phyloP scores from a whole-genome alignment of 495 filamentous ascomycete species.

The Aspergillus sclerotioniger region DNA sequence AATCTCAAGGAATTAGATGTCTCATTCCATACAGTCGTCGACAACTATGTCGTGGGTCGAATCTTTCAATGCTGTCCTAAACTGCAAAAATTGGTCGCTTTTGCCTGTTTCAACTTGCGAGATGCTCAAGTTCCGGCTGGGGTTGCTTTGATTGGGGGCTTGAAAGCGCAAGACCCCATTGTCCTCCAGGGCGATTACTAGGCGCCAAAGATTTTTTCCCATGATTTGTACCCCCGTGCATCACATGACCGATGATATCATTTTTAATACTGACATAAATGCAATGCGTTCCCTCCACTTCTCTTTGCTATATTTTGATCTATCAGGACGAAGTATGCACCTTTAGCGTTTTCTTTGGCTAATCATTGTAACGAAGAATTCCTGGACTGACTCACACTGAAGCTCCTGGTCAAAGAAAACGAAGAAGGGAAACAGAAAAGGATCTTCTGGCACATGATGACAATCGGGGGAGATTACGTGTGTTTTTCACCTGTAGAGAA shows the following conservation, averaged over 20 bases:
- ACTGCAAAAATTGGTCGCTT: conserved; percentile 71
- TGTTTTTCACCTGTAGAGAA: too few species aligned
- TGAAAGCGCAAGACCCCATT: conserved; percentile 61
- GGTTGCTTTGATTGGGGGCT: conserved; percentile 74
- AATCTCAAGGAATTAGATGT: conserved; percentile 69
- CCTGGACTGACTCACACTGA: too few species aligned
- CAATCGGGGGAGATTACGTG: too few species aligned
- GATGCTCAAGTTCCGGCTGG: conserved; percentile 69
- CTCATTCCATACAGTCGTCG: conserved; percentile 70
- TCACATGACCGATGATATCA: not conserved
- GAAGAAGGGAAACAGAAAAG: too few species aligned
- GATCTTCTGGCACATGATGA: too few species aligned
- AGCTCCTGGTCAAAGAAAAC: too few species aligned
- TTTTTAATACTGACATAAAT: not conserved
- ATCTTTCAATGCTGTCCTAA: conserved; percentile 75
- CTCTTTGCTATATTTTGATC: not conserved
- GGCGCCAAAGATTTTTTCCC: not conserved
- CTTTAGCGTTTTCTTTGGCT: too few species aligned
- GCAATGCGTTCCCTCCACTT: not conserved
- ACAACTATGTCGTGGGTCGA: conserved; percentile 68
- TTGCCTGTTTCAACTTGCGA: conserved; percentile 76
- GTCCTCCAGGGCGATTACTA: conserved; percentile 46
- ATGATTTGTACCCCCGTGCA: not conserved
- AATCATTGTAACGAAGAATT: too few species aligned
- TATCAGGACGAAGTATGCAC: not conserved